Evolutionary conservation across 371 early-diverging fungal genomes (phyloP), one percentile per base, ranked within the genome.

Genomic region (Apophysomyces ossiformis): DNA sequence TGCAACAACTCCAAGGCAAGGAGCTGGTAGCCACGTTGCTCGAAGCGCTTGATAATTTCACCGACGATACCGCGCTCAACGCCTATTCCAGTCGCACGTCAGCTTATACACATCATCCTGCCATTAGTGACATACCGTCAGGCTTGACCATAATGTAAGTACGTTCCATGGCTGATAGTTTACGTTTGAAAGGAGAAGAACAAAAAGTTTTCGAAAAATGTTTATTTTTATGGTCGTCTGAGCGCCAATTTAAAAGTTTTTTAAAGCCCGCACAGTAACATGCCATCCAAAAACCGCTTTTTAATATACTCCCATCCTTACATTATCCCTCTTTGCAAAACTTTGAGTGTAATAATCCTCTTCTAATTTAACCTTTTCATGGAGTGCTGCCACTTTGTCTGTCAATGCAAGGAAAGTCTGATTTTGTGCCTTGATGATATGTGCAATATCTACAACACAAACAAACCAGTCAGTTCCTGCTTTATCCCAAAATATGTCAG

Each of bases 21-120:
- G 71, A 97, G 90, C 85, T 90, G 85, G 87, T 88, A 94, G 37
- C 94, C 95, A 75, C 89, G 88, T 63, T 82, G 72, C 83, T 98
- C 99, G 83, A 99, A 98, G 67, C 99, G 95, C 82, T 90, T 87
- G 78, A 99, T 91, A 79, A 99, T 94, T 78, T 95, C 95, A 75
- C 97, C 97, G 72, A 99, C 96, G 66, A 99, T 88, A 75, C 95
- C 93, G 68, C 96, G 93, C 81, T 95, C 91, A 75, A 94, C 93
- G 73, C 92, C 93, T 71, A 63, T 26, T 45, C 41, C 8, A 39
- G 46, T 16, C 35, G 32, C 44, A 21, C 45, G 18, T 26, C 21
- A 64, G 56, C 37, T 58, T 45, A 54, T 54, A 41, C 54, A 60
- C 15, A 54, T 37, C 16, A 12, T 26, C 16, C 39, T 8, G 45